Evolutionary conservation across 176 grass and related monocot genomes (phyloP).

Genomic region (Pontederia paniculata): DNA sequence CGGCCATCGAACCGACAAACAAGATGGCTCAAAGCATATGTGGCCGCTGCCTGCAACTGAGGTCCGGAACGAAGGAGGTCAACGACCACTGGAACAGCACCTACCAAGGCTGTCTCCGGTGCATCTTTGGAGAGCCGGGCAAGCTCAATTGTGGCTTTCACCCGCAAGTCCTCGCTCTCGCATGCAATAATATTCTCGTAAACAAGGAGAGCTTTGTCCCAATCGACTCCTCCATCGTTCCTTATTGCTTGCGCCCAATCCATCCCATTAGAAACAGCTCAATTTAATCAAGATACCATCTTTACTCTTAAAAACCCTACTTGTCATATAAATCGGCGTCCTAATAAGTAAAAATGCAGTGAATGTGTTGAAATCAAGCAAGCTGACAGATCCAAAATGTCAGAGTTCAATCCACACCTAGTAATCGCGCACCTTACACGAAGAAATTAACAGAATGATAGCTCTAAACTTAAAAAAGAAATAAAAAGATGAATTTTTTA

Average conservation of each 20-base stretch:
- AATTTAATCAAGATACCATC: background rate
- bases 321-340: too few relatives aligned
- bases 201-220: constrained; percentile 11
- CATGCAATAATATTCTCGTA: constrained; percentile 7
- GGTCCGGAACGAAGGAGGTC: constrained; percentile 4
- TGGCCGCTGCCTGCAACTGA: constrained; percentile 1
- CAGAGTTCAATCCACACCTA: too few relatives aligned
- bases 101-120: constrained; percentile 3
- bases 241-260: background rate
- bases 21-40: background rate
- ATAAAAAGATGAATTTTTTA: too few relatives aligned
- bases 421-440: too few relatives aligned
- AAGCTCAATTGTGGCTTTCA: constrained; percentile 18
- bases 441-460: too few relatives aligned
- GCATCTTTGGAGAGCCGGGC: constrained; percentile 10
- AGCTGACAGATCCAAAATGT: too few relatives aligned
- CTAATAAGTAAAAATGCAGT: too few relatives aligned
- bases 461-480: too few relatives aligned
- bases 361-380: too few relatives aligned
- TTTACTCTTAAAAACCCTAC: background rate
- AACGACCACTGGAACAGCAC: background rate
- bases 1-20: background rate
- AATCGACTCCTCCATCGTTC: constrained; percentile 5
- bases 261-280: background rate
- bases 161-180: constrained; percentile 5